A percentile compares a stretch with the other conserved stretches of the same genome.
Conservation (phyloP, 2,329 filamentous ascomycete species). For the Fusarium burgessii region DNA sequence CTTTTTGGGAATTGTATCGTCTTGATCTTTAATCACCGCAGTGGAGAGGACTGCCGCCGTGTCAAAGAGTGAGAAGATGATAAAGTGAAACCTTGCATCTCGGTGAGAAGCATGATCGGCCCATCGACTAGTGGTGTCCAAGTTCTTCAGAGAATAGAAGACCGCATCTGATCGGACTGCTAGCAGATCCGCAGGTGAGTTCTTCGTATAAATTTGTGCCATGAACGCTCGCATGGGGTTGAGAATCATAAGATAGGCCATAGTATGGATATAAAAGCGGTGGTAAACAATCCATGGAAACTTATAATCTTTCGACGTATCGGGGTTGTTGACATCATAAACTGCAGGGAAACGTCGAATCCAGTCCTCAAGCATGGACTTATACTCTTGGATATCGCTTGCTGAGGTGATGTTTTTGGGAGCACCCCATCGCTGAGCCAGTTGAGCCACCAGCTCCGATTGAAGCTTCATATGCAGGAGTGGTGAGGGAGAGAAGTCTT, state of each 20-base stretch:
- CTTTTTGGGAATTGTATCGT: slow-evolving; percentile 53
- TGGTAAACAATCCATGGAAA: slow-evolving; percentile 59
- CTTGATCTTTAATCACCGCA: slow-evolving; percentile 61
- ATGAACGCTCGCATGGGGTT: slow-evolving; percentile 61
- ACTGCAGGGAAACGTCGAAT: slow-evolving; percentile 56
- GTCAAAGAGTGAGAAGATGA: slow-evolving; percentile 64
- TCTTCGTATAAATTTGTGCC: slow-evolving; percentile 50
- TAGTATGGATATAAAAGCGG: slow-evolving; percentile 58
- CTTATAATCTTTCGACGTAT: slow-evolving; percentile 55
- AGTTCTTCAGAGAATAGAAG: slow-evolving; percentile 56
- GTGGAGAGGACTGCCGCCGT: slow-evolving; percentile 63
- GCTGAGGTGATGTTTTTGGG: slow-evolving; percentile 45
- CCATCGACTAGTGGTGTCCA: slow-evolving; percentile 55
- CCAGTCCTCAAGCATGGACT: slow-evolving; percentile 54
- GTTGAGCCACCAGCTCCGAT: slow-evolving; percentile 47
- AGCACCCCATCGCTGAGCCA: slow-evolving; percentile 47
- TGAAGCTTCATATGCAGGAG: slow-evolving; percentile 53
- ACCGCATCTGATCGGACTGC: slow-evolving; percentile 55
- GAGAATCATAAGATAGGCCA: slow-evolving; percentile 59
- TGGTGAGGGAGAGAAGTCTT: slow-evolving; percentile 50
- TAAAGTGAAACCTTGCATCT: slow-evolving; percentile 63
- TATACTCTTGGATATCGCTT: slow-evolving; percentile 50
- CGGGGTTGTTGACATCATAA: slow-evolving; percentile 54
- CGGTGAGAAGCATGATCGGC: slow-evolving; percentile 58
- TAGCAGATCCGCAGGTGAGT: slow-evolving; percentile 49